Evolutionary conservation across 345 rosid species (phyloP), one percentile per base, ranked within the genome.

Genomic region (Conringia planisiliqua): DNA sequence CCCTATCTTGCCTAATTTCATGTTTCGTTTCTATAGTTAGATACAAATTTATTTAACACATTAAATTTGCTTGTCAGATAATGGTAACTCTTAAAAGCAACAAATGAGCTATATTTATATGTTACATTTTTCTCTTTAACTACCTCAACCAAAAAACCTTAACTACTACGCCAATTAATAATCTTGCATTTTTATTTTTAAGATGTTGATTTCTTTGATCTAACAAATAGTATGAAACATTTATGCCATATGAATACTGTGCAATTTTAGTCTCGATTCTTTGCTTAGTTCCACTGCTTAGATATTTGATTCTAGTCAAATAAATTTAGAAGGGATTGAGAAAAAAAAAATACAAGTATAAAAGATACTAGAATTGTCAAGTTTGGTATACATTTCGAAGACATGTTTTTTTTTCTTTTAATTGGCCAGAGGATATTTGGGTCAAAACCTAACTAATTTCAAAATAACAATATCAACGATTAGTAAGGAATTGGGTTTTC

Each of bases 61-160:
- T 47, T 20, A 20, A 66, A 66, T 66, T 48, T 66, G 70, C 43
- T 47, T 66, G 58, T 66, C 22, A 8, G 58, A 18, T 48, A 48
- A 29, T 32, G 18, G 58, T 32, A 32, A 66, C 29, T 32, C 43
- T 48, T 18, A 7, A 65, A 65, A 65, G 30, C 70, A 17, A 65
- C 66, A 30, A 20, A 65, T 33, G 26, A 17, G 17, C 35, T 16
- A 4, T 27, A 14, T 13, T 11, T 2, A 13, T 30, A 17, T n/a
- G 46, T 48, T 30, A 29, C 27, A 16, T 10, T 27, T 59, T 20
- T 17, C 24, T 22, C 7, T 1, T 22, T 22, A 7, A 22, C 29
- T 3, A 5, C n/a, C 5, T 18, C 17, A 7, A 6, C 10, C 59
- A 27, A 27, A 42, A 18, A 27, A 6, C 5, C n/a, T 61, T 43